These are phyloP conservation scores for Verticillium isaacii DNA, from an alignment of 2,329 filamentous ascomycete genomes.

Conservation along the genomic window DNA sequence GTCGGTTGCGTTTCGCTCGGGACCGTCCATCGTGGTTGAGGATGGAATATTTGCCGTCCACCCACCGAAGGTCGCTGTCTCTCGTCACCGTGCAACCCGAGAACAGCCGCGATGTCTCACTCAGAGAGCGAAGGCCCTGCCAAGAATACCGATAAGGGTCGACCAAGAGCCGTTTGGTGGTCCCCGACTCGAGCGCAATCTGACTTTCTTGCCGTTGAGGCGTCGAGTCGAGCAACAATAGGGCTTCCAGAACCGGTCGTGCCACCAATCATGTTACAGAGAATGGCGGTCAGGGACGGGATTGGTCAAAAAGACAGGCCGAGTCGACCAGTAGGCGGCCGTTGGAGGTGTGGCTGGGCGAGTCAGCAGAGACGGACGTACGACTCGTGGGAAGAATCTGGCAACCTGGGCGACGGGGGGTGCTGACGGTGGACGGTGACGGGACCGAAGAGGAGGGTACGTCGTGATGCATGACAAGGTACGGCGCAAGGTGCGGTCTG, in stretches of 20 bases:
- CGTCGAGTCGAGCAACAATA: not conserved
- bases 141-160: not conserved
- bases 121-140: not conserved
- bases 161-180: not conserved
- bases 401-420: not conserved
- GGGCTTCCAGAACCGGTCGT: not conserved
- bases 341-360: conserved; percentile 7
- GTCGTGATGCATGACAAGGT: conserved; percentile 6
- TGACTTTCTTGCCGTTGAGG: not conserved
- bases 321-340: conserved; percentile 3
- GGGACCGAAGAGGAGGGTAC: conserved; percentile 3
- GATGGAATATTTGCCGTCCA: not conserved
- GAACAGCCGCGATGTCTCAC: not conserved
- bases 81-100: not conserved
- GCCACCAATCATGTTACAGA: conserved; percentile 5
- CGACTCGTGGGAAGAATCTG: conserved; percentile 7
- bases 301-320: conserved; percentile 7
- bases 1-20: not conserved
- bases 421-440: not conserved
- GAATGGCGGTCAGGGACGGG: conserved; percentile 17
- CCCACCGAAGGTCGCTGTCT: not conserved
- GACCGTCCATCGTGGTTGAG: not conserved
- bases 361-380: conserved; percentile 4
- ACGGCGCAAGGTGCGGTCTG: conserved; percentile 4
- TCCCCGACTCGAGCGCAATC: not conserved